A percentile compares a stretch with the other conserved stretches of the same genome.
These are phyloP conservation scores for Malus hybrid DNA, from an alignment of 331 rosid species.

Conservation along the genomic window DNA sequence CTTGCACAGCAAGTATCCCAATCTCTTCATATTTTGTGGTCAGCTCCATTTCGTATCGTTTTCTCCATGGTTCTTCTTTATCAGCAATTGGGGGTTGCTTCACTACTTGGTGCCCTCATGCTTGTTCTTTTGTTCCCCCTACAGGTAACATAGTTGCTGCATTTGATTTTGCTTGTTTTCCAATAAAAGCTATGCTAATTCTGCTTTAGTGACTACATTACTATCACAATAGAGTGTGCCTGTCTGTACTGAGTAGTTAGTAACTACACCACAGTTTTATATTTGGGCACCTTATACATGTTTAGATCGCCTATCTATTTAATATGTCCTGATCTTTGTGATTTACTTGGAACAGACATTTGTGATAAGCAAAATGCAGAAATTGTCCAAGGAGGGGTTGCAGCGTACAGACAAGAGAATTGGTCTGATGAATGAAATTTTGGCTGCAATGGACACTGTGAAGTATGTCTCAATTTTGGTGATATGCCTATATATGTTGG, in stretches of 20 bases:
- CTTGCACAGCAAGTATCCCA: slow-evolving; percentile 32
- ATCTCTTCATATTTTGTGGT: slow-evolving; percentile 46
- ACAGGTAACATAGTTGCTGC: slow-evolving; percentile 21
- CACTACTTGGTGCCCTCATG: slow-evolving; percentile 38
- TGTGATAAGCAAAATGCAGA: slow-evolving; percentile 82
- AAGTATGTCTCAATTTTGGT: slow-evolving; percentile 46
- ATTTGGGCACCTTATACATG: neutral
- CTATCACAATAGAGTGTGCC: neutral
- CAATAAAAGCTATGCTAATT: neutral
- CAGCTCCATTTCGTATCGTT: slow-evolving; percentile 41
- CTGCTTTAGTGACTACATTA: neutral
- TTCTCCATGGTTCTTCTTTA: slow-evolving; percentile 40
- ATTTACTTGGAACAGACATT: slow-evolving; percentile 52
- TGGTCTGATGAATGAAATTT: slow-evolving; percentile 90
- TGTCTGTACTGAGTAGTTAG: neutral
- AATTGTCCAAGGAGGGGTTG: slow-evolving; percentile 72
- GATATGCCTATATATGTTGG: neutral
- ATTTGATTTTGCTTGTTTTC: neutral
- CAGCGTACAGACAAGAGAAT: slow-evolving; percentile 96
- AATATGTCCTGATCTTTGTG: neutral
- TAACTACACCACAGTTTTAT: neutral
- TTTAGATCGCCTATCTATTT: neutral
- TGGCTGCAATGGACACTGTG: slow-evolving; percentile 95
- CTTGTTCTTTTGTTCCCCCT: slow-evolving; percentile 42
- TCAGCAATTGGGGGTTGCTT: slow-evolving; percentile 37